Evolutionary conservation across 2,329 filamentous ascomycete species (phyloP).

Genomic region (Cytospora leucostoma): DNA sequence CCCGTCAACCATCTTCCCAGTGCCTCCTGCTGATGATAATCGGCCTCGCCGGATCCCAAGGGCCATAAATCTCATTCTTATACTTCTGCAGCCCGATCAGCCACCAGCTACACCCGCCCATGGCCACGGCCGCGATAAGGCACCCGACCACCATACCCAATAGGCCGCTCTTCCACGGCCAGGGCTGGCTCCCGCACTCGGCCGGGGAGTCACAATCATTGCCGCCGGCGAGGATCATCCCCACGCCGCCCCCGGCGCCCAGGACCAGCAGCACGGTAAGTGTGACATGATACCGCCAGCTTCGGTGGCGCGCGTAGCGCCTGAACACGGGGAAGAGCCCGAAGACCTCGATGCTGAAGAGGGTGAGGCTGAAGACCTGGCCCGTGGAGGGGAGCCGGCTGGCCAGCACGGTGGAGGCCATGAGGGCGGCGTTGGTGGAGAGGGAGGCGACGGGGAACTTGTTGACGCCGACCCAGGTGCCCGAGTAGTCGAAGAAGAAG

Average conservation of each 20-base stretch:
- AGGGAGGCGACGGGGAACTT: slow-evolving; percentile 70
- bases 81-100: slow-evolving; percentile 96
- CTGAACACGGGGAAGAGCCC: slow-evolving; percentile 96
- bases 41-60: slow-evolving; percentile 94
- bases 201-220: slow-evolving; percentile 33
- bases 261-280: slow-evolving; percentile 77
- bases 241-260: slow-evolving; percentile 78
- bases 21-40: slow-evolving; percentile 71
- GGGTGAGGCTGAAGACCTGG: slow-evolving; percentile 90
- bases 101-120: slow-evolving; percentile 98
- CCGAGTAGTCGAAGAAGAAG: slow-evolving; percentile 96
- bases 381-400: slow-evolving; percentile 86
- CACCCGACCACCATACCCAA: slow-evolving; percentile 76
- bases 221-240: slow-evolving; percentile 55
- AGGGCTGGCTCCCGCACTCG: slow-evolving; percentile 37
- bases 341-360: slow-evolving; percentile 97
- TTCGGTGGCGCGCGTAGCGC: slow-evolving; percentile 80
- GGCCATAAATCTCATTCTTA: slow-evolving; percentile 97
- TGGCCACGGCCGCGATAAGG: slow-evolving; percentile 72
- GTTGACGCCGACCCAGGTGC: slow-evolving; percentile 54
- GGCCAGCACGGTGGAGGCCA: slow-evolving; percentile 93
- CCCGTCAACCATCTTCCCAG: slow-evolving; percentile 62
- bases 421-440: slow-evolving; percentile 93
- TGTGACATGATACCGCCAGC: slow-evolving; percentile 76
- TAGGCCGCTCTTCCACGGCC: slow-evolving; percentile 58